Percentiles rank a stretch among this genome's conserved stretches.
Conservation (phyloP, 1,139 yeast genomes). For the Blastobotrys serpentis region DNA sequence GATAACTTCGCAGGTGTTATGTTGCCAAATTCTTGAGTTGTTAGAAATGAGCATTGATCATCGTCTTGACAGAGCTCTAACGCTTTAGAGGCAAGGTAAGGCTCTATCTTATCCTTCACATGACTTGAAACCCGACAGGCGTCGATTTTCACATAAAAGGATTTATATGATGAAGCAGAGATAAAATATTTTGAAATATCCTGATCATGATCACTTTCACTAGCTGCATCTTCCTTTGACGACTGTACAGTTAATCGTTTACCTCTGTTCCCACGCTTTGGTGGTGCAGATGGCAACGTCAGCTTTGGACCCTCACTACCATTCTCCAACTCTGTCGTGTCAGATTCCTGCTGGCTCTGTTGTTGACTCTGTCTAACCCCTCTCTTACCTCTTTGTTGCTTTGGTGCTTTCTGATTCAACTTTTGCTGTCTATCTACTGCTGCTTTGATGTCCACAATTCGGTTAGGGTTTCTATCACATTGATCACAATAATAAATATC, state of each 20-base stretch:
- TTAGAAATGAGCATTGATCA: slow-evolving; percentile 24
- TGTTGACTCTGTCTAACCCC: no score
- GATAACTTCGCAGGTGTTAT: slow-evolving; percentile 31
- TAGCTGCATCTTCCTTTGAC: slow-evolving; percentile 15
- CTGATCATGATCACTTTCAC: slow-evolving; percentile 20
- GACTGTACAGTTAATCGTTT: slow-evolving; percentile 24
- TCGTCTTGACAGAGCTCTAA: slow-evolving; percentile 19
- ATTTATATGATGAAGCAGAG: slow-evolving; percentile 21
- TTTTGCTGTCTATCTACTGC: slow-evolving; percentile 43
- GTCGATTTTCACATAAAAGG: slow-evolving; percentile 29
- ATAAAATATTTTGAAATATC: slow-evolving; percentile 16
- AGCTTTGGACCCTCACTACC: slow-evolving; percentile 34
- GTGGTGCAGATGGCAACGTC: slow-evolving; percentile 22
- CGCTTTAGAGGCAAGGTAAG: slow-evolving; percentile 7
- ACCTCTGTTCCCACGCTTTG: slow-evolving; percentile 18
- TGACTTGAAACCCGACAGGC: slow-evolving; percentile 19
- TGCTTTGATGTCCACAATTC: slow-evolving; percentile 52
- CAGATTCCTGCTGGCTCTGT: slow-evolving; percentile 2
- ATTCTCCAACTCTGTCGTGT: slow-evolving; percentile 1
- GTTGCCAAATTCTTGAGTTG: slow-evolving; percentile 29
- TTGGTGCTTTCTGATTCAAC: background rate
- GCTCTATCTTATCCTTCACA: slow-evolving; percentile 17
- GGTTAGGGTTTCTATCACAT: slow-evolving; percentile 51
- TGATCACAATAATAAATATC: slow-evolving; percentile 79
- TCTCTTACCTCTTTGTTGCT: background rate